Base-by-base conservation (phyloP, 225 moss, liverwort and hornwort genomes). In the Bryum argenteum region DNA sequence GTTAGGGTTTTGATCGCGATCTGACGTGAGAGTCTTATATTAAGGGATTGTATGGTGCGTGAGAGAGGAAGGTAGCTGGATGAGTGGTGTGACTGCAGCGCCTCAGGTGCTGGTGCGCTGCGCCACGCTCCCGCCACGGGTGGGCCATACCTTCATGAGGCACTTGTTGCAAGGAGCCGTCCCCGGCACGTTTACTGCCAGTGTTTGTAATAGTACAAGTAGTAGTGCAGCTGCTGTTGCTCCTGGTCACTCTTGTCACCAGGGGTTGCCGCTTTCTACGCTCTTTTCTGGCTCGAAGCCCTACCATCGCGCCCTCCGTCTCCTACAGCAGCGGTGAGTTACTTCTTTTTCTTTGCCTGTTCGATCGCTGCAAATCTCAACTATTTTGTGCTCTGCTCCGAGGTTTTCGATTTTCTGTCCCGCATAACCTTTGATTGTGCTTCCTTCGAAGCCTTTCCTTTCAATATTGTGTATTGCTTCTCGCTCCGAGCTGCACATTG, bases 1-100 rank as follows among this genome's bases (percentile, higher is more conserved):
- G 26, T 58, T 58, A 48, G 48, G 48, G 48, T 48, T 48, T 15
- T 17, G 15, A 16, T 48, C 1, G 48, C 17, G 47, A 4, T 47
- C 16, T 47, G 47, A 47, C 14, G 47, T 17, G 48, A 48, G 48
- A 48, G 17, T 48, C 17, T 48, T 48, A 48, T 48, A 17, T 40
- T 28, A 50, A 18, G 59, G 8, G 59, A 14, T 21, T 58, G 39
- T 20, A 40, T 18, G 42, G 8, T 3, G 57, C 14, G 65, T 6
- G 23, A 0, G 20, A 21, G 14, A n/a, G 13, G 63, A 44, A 23
- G 47, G 52, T 42, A 64, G 24, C 67, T 84, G 80, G 37, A 83
- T 83, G 86, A 80, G 78, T 80, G 82, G 80, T 72, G 82, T 64
- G 55, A 69, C 80, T 26, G 79, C 70, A 24, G 75, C 75, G 18